Evolutionary conservation across 1,139 yeast genomes (phyloP).

Genomic region (Pichia sorboxylosa): DNA sequence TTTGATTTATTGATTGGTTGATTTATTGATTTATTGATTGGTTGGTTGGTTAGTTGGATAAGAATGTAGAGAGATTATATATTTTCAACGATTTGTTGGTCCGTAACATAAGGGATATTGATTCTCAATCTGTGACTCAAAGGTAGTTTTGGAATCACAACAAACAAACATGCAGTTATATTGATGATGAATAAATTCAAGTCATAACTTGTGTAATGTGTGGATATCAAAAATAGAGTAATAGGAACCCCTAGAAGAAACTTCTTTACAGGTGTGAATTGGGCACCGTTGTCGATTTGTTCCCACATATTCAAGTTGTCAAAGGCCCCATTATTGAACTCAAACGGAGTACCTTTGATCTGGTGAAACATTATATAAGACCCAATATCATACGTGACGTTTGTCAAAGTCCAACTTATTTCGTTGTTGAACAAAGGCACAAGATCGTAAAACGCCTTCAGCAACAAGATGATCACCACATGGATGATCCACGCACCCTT

Average conservation of each 20-base stretch:
- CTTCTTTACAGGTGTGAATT: conserved; percentile 92
- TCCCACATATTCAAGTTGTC: conserved; percentile 98
- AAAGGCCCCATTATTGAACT: conserved; percentile 91
- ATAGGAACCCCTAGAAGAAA: conserved; percentile 87
- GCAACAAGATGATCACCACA: conserved; percentile 62
- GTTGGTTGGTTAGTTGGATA: too few relatives aligned
- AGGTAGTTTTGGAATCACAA: conserved; percentile 86
- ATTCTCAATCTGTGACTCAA: conserved; percentile 68
- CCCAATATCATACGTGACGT: conserved; percentile 80
- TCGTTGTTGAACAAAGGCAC: conserved; percentile 69
- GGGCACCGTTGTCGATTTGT: conserved; percentile 94
- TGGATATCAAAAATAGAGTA: conserved; percentile 69
- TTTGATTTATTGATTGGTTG: too few relatives aligned
- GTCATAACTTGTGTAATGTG: conserved; percentile 86
- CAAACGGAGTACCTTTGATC: conserved; percentile 94
- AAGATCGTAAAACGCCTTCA: conserved; percentile 68
- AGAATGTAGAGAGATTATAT: conserved; percentile 3
- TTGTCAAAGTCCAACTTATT: conserved; percentile 89
- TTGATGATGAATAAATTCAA: conserved; percentile 68
- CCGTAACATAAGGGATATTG: conserved; percentile 37
- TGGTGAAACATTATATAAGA: conserved; percentile 94
- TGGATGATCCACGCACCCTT: conserved; percentile 96
- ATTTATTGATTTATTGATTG: too few relatives aligned
- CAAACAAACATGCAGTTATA: conserved; percentile 64
- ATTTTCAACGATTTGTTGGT: conserved; percentile 22